Percentiles rank a stretch among this genome's conserved stretches.
phyloP scores from a whole-genome alignment of 2,329 filamentous ascomycete species.

The Celoporthe dispersa region DNA sequence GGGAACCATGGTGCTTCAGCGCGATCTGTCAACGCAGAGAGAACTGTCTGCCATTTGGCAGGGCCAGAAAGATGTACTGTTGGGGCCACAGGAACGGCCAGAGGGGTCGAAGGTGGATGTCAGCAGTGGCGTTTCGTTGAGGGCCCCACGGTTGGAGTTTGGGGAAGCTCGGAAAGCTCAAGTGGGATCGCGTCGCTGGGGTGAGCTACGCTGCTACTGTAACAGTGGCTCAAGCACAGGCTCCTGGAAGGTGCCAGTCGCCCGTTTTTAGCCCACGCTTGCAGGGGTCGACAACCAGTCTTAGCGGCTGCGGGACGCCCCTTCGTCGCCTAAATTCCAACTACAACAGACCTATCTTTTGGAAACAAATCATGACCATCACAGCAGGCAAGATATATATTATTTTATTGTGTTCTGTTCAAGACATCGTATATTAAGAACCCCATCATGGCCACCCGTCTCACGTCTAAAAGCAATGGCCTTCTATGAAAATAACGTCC shows the following conservation, averaged over 20 bases:
- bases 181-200: slow-evolving; percentile 10
- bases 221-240: neutral
- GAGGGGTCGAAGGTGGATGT: slow-evolving; percentile 3
- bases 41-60: slow-evolving; percentile 14
- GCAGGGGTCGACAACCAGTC: neutral
- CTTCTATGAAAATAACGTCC: neutral
- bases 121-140: neutral
- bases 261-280: neutral
- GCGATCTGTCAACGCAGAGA: slow-evolving; percentile 8
- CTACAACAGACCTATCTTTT: neutral
- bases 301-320: neutral
- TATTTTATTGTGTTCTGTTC: neutral
- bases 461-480: neutral
- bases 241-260: neutral
- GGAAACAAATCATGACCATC: neutral
- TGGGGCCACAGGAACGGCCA: neutral
- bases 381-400: neutral
- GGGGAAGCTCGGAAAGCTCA: slow-evolving; percentile 3
- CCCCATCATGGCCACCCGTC: neutral
- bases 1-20: slow-evolving; percentile 27
- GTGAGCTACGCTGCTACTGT: neutral
- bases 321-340: neutral
- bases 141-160: neutral
- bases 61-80: neutral
- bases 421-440: neutral